phyloP scores from a whole-genome alignment of 2,329 filamentous ascomycete species.

The Pseudohalonectria lignicola region DNA sequence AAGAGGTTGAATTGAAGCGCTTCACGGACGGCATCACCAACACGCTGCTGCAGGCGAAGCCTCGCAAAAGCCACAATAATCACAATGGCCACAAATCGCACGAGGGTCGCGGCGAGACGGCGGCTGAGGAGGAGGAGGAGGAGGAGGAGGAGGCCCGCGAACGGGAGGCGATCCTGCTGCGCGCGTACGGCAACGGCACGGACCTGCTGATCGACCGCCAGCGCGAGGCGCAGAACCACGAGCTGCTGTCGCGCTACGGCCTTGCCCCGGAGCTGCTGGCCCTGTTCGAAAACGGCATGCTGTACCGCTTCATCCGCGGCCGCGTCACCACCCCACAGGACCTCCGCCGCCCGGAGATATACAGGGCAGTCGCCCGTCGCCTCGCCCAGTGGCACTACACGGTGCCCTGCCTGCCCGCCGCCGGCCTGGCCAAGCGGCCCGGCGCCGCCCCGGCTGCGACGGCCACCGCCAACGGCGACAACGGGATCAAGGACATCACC shows the following conservation, averaged over 20 bases:
- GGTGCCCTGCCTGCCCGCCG: constrained; percentile 42
- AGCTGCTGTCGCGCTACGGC: constrained; percentile 70
- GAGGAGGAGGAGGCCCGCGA: constrained; percentile 38
- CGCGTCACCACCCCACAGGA: constrained; percentile 71
- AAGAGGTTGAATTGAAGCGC: constrained; percentile 61
- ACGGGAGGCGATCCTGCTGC: constrained; percentile 73
- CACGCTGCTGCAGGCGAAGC: constrained; percentile 61
- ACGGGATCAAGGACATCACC: constrained; percentile 37
- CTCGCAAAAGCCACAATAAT: too few species aligned
- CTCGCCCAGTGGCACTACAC: constrained; percentile 89
- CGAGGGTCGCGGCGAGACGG: constrained; percentile 2
- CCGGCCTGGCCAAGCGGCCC: constrained; percentile 20
- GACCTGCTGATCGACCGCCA: constrained; percentile 93
- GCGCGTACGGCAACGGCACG: constrained; percentile 90
- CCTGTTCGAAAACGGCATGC: constrained; percentile 88
- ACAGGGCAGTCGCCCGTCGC: constrained; percentile 70
- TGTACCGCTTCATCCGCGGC: constrained; percentile 85
- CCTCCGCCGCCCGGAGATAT: constrained; percentile 63
- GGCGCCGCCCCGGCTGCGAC: constrained; percentile 18
- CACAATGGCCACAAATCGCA: too few species aligned
- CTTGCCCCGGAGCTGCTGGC: constrained; percentile 82
- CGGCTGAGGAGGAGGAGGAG: constrained; percentile 56
- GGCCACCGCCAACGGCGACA: constrained; percentile 20
- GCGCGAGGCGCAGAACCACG: constrained; percentile 70
- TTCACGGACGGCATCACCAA: constrained; percentile 99